These are phyloP conservation scores for Mortierella claussenii DNA, from an alignment of 192 early-diverging fungal genomes.

Conservation along the genomic window DNA sequence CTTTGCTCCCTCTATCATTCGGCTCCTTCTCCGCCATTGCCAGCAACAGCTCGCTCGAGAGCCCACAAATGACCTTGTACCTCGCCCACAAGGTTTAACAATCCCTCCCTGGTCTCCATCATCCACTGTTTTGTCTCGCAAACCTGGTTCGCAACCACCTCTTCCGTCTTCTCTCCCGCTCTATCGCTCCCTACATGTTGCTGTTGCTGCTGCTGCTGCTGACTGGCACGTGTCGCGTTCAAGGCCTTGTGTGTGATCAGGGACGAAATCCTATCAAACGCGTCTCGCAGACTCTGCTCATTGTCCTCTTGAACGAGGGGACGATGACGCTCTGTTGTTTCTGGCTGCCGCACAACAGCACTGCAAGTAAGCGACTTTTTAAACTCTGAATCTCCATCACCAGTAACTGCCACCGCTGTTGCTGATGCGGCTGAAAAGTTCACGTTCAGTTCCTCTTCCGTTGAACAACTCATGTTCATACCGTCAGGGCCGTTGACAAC, in stretches of 20 bases:
- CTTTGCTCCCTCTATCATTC: too few relatives aligned
- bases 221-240: background rate
- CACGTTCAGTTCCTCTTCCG: too few relatives aligned
- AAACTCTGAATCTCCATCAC: too few relatives aligned
- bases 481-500: slow-evolving; percentile 3
- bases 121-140: slow-evolving; percentile 22
- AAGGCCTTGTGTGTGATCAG: slow-evolving; percentile 35
- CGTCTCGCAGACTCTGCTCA: slow-evolving; percentile 17
- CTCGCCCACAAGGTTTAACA: slow-evolving; percentile 36
- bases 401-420: too few relatives aligned
- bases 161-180: background rate
- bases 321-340: too few relatives aligned
- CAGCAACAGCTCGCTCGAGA: slow-evolving; percentile 1
- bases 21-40: too few relatives aligned
- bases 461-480: background rate
- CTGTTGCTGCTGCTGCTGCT: background rate
- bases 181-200: background rate
- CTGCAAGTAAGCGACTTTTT: too few relatives aligned
- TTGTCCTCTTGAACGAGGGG: too few relatives aligned
- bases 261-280: slow-evolving; percentile 25
- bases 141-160: background rate
- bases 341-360: too few relatives aligned
- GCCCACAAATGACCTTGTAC: slow-evolving; percentile 39
- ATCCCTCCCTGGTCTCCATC: slow-evolving; percentile 36
- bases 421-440: too few relatives aligned